Percentiles rank a stretch among this genome's conserved stretches.
phyloP scores from a whole-genome alignment of 1,284 basidiomycete species.

The Sporisorium graminicola region DNA sequence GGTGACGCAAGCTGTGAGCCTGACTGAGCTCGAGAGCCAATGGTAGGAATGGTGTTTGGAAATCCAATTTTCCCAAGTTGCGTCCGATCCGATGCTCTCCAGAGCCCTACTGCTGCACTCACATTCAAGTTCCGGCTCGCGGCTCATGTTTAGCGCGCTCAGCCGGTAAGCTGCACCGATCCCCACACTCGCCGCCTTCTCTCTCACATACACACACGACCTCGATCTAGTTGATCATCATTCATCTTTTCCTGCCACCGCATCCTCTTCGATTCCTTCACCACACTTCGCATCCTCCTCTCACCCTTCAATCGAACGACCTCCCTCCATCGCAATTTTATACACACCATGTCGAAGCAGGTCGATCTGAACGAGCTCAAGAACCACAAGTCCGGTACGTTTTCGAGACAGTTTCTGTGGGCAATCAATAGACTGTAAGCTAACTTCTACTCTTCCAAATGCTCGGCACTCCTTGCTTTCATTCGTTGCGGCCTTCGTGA shows the following conservation, averaged over 20 bases:
- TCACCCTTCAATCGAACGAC: conserved; percentile 8
- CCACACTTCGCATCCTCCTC: conserved; percentile 10
- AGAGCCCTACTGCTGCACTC: conserved; percentile 4
- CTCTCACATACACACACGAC: not conserved
- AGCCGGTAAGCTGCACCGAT: conserved; percentile 17
- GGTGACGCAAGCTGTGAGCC: too few relatives aligned
- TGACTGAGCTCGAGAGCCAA: conserved; percentile 11
- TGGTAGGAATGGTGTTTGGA: conserved; percentile 31
- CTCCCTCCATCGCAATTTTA: not conserved
- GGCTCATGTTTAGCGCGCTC: conserved; percentile 16
- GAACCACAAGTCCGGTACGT: conserved; percentile 63
- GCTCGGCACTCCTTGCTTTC: too few relatives aligned
- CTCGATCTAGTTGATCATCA: conserved; percentile 8
- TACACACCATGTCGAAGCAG: conserved; percentile 55
- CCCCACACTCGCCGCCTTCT: conserved; percentile 10
- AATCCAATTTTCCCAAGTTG: conserved; percentile 28
- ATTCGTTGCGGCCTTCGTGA: too few relatives aligned
- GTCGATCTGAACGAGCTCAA: conserved; percentile 58
- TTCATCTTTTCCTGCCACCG: conserved; percentile 3
- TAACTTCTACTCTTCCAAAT: conserved; percentile 3
- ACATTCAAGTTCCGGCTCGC: conserved; percentile 35
- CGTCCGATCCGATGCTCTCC: conserved; percentile 11
- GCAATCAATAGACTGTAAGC: not conserved
- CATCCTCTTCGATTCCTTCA: conserved; percentile 9
- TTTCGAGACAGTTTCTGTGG: not conserved